Conservation (phyloP, 441 rosid species). For the Gossypium davidsonii region DNA sequence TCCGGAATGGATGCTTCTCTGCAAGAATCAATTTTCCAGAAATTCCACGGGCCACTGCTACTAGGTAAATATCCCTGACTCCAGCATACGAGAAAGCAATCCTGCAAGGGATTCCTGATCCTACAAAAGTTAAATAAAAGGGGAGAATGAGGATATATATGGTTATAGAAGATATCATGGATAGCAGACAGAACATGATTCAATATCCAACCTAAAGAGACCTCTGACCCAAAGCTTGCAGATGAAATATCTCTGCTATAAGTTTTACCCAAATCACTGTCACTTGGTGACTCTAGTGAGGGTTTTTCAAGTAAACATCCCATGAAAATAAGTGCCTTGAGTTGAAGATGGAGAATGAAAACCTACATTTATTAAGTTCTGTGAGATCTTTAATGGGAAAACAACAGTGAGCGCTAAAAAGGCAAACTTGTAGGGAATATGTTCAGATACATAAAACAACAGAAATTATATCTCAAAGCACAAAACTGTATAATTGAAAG, state of each 20-base stretch:
- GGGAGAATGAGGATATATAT: conserved; percentile 11
- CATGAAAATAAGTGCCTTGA: conserved; percentile 40
- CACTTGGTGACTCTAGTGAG: conserved; percentile 18
- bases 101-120: conserved; percentile 51
- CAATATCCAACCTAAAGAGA: conserved; percentile 42
- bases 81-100: conserved; percentile 67
- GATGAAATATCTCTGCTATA: conserved; percentile 40
- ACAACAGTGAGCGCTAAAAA: neutral
- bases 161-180: conserved; percentile 3
- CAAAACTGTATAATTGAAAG: neutral
- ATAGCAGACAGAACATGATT: conserved; percentile 4
- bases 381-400: conserved; percentile 14
- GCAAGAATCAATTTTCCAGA: conserved; percentile 58
- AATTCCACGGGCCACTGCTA: conserved; percentile 38
- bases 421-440: neutral
- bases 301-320: conserved; percentile 41
- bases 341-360: conserved; percentile 56
- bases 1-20: conserved; percentile 69
- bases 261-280: conserved; percentile 32
- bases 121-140: conserved; percentile 31
- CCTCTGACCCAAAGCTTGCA: conserved; percentile 68
- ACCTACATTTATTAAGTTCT: conserved; percentile 24
- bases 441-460: neutral
- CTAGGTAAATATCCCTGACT: conserved; percentile 45
- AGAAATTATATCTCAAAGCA: neutral